Conservation (phyloP, 495 filamentous ascomycete genomes). For the Podospora australis region DNA sequence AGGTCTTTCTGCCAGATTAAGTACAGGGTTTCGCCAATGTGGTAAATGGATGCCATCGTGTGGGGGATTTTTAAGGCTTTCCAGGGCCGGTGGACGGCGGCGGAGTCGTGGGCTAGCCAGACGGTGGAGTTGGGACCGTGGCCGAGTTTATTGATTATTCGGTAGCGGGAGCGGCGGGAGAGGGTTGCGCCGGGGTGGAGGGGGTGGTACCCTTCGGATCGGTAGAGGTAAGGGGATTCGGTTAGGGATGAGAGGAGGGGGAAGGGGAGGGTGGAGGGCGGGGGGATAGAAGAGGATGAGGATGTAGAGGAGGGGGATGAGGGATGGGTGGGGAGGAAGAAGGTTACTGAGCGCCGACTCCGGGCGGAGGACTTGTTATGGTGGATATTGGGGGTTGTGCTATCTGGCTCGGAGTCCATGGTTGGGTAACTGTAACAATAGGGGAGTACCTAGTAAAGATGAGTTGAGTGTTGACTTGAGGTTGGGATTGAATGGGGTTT, state of each 20-base stretch:
- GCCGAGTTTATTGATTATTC: background rate
- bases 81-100: background rate
- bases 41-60: background rate
- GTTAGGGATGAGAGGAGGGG: background rate
- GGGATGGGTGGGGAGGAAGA: too few species aligned
- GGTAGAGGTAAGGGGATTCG: background rate
- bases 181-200: background rate
- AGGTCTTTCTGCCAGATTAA: background rate
- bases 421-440: too few species aligned
- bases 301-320: too few species aligned
- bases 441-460: too few species aligned
- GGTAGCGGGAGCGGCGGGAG: background rate
- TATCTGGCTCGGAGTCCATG: too few species aligned
- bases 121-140: background rate
- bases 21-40: background rate
- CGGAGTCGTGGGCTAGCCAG: background rate
- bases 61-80: background rate
- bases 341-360: too few species aligned
- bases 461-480: too few species aligned
- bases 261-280: background rate
- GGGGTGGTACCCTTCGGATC: background rate
- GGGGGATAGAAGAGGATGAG: too few species aligned
- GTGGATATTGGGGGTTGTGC: too few species aligned
- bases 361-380: too few species aligned
- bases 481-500: too few species aligned